Evolutionary conservation across 2,329 filamentous ascomycete genomes (phyloP), one percentile per base, ranked within the genome.

Genomic region (Penicillium sp.): DNA sequence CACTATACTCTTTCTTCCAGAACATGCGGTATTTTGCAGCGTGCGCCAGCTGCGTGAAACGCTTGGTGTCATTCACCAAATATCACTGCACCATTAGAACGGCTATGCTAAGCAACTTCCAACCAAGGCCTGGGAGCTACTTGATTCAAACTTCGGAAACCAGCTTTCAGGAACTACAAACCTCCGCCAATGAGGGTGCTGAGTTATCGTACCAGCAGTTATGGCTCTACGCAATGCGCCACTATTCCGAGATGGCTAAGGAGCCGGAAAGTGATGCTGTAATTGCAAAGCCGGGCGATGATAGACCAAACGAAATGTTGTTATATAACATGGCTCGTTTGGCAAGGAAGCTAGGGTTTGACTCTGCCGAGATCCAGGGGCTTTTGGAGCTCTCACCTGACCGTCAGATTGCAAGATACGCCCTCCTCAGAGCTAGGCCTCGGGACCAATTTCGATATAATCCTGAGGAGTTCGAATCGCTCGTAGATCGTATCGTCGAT

Each of bases 1-100:
- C 72, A 44, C 70, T 80, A 31, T 69, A 71, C 58, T 75, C 65
- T 26, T 79, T 79, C 64, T 79, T 80, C 60, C 59, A 75, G 55
- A 73, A 79, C 58, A 61, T 78, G 8, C 73, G 71, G 49, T 78
- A 75, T 59, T 60, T 79, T 3, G 65, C 73, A 67, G 58, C 50
- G 29, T 70, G 66, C 45, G 65, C 67, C 13, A 51, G 73, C 51
- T 67, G 53, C 52, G 51, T 77, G 30, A 75, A 76, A 63, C 65
- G 62, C 57, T 67, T 77, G 6, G 31, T 64, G 35, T 30, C 45
- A 35, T 31, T 60, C 30, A 31, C 45, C 45, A 41, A 30, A 48
- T 48, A 48, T 21, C 46, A 19, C 29, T 35, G 29, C 9, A 41
- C 55, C 9, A 19, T 49, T 19, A 44, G n/a, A 38, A 29, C 19